phyloP scores from a whole-genome alignment of 129 eudicot genomes.

The Flaveria trinervia region DNA sequence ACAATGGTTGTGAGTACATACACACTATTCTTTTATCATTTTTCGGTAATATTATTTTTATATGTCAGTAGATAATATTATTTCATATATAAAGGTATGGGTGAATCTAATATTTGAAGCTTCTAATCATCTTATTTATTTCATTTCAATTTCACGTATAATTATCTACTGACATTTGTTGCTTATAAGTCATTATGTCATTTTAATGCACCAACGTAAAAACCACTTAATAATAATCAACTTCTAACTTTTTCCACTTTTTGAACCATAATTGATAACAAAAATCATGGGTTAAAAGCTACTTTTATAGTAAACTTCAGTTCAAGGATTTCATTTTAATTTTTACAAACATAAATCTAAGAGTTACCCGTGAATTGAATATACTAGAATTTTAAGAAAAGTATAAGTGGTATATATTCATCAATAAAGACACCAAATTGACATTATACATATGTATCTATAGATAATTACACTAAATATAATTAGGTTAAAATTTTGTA shows the following conservation, averaged over 20 bases:
- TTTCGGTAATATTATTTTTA: too few relatives aligned
- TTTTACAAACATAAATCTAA: neutral
- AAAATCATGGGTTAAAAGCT: neutral
- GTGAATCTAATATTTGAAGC: neutral
- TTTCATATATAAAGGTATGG: too few relatives aligned
- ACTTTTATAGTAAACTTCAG: neutral
- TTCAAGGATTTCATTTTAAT: neutral
- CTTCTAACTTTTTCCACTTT: neutral
- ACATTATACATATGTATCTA: too few relatives aligned
- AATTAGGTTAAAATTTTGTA: too few relatives aligned
- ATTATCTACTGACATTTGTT: neutral
- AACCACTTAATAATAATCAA: neutral
- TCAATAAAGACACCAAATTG: too few relatives aligned
- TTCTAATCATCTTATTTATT: neutral
- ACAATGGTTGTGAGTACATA: too few relatives aligned
- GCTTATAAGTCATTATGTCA: neutral
- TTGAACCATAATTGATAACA: neutral
- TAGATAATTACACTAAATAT: too few relatives aligned
- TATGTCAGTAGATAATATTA: too few relatives aligned
- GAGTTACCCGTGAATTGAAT: too few relatives aligned
- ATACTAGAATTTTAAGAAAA: too few relatives aligned
- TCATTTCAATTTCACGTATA: neutral
- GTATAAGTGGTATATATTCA: too few relatives aligned
- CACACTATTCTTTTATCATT: too few relatives aligned
- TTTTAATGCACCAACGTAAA: neutral